Percentiles rank a stretch among this genome's conserved stretches.
phyloP scores from a whole-genome alignment of 2,329 filamentous ascomycete species.

The Cyphellophora europaea region DNA sequence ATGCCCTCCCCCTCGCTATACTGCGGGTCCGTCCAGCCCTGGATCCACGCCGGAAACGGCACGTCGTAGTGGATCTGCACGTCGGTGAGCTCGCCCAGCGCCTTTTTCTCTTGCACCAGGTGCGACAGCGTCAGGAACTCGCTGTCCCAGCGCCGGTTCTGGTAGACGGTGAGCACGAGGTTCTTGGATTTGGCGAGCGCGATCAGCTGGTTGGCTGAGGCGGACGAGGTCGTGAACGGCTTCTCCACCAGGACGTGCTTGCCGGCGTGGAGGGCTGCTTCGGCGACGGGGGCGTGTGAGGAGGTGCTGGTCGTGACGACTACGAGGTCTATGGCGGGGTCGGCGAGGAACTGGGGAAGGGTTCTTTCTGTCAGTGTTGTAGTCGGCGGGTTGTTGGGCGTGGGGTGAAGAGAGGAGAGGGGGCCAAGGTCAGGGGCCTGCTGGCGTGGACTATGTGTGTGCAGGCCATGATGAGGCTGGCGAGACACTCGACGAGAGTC shows the following conservation, averaged over 20 bases:
- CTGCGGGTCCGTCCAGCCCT: conserved; percentile 38
- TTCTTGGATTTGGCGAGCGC: conserved; percentile 42
- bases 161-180: conserved; percentile 57
- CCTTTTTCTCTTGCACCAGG: conserved; percentile 45
- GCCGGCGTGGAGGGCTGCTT: conserved; percentile 55
- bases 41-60: conserved; percentile 28
- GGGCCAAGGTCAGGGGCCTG: too few species aligned
- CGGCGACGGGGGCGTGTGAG: conserved; percentile 59
- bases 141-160: conserved; percentile 68
- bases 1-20: conserved; percentile 47
- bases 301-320: conserved; percentile 62
- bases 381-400: too few species aligned
- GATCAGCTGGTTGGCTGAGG: conserved; percentile 57
- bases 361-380: not conserved
- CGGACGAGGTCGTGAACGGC: conserved; percentile 64
- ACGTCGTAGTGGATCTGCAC: conserved; percentile 74
- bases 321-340: conserved; percentile 59
- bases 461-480: too few species aligned
- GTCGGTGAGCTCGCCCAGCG: conserved; percentile 61
- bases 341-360: conserved; percentile 46
- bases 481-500: too few species aligned
- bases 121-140: conserved; percentile 64
- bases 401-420: too few species aligned
- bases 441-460: too few species aligned
- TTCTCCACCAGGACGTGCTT: conserved; percentile 79